These are phyloP conservation scores for Cercospora nicotianae DNA, from an alignment of 2,329 filamentous ascomycete genomes.

Conservation along the genomic window DNA sequence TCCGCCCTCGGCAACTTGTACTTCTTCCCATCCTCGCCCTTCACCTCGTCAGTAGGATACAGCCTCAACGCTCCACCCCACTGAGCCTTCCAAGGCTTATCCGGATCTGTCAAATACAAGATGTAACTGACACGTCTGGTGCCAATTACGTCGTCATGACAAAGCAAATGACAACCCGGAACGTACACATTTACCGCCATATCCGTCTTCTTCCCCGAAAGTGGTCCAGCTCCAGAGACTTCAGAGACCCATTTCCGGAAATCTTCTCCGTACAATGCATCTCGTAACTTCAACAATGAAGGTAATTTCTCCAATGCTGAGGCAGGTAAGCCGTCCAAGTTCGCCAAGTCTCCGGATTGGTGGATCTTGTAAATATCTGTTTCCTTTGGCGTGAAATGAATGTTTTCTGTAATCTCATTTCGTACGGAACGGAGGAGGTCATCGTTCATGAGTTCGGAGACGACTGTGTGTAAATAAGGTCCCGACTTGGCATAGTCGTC, in stretches of 20 bases:
- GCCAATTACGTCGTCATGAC: slow-evolving; percentile 99
- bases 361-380: slow-evolving; percentile 99
- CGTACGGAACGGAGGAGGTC: slow-evolving; percentile 81
- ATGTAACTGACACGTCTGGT: slow-evolving; percentile 95
- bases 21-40: slow-evolving; percentile 63
- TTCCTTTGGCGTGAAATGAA: slow-evolving; percentile 96
- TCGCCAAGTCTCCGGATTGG: slow-evolving; percentile 95
- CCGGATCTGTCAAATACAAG: slow-evolving; percentile 89
- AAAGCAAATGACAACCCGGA: slow-evolving; percentile 89
- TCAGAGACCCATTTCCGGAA: slow-evolving; percentile 87
- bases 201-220: slow-evolving; percentile 93
- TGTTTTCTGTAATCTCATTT: slow-evolving; percentile 81
- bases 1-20: slow-evolving; percentile 81
- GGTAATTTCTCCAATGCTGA: slow-evolving; percentile 81
- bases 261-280: slow-evolving; percentile 85
- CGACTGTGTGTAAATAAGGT: slow-evolving; percentile 91
- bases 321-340: slow-evolving; percentile 90
- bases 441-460: slow-evolving; percentile 76
- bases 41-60: slow-evolving; percentile 69
- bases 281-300: slow-evolving; percentile 85
- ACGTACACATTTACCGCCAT: slow-evolving; percentile 99
- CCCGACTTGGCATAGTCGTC: slow-evolving; percentile 62
- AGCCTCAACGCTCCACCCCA: slow-evolving; percentile 92
- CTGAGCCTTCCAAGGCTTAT: slow-evolving; percentile 81
- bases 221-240: slow-evolving; percentile 79